Evolutionary conservation across 768 basidiomycete genomes (phyloP).

Genomic region (Galerina marginata): DNA sequence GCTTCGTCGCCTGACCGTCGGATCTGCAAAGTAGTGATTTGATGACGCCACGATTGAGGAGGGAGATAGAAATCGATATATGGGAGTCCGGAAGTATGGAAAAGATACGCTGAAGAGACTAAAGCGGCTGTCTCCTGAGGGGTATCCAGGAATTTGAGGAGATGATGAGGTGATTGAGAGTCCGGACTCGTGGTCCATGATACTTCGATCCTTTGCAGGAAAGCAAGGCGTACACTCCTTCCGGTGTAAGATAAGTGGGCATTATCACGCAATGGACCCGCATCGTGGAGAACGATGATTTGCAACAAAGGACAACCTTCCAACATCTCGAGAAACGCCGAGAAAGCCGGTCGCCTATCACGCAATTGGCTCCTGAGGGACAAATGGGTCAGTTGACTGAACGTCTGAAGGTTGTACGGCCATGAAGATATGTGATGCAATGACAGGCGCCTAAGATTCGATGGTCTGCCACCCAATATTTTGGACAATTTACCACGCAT

Average conservation of each 20-base stretch:
- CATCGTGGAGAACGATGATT: not conserved
- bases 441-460: not conserved
- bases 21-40: too few relatives aligned
- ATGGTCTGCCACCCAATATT: not conserved
- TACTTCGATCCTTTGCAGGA: not conserved
- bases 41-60: too few relatives aligned
- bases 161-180: not conserved
- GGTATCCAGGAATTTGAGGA: not conserved
- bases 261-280: not conserved
- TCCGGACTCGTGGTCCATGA: not conserved
- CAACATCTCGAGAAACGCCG: not conserved
- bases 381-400: not conserved
- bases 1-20: too few relatives aligned
- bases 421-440: not conserved
- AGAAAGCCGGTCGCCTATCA: not conserved
- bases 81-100: not conserved
- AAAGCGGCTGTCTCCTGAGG: not conserved
- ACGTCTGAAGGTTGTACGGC: not conserved
- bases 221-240: not conserved
- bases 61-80: too few relatives aligned
- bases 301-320: not conserved
- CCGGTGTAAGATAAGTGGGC: not conserved
- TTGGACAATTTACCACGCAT: not conserved
- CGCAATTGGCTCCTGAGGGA: not conserved
- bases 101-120: not conserved